Percentiles rank a stretch among this genome's conserved stretches.
Conservation (phyloP, 2,329 filamentous ascomycete genomes). For the Annulohypoxylon truncatum region DNA sequence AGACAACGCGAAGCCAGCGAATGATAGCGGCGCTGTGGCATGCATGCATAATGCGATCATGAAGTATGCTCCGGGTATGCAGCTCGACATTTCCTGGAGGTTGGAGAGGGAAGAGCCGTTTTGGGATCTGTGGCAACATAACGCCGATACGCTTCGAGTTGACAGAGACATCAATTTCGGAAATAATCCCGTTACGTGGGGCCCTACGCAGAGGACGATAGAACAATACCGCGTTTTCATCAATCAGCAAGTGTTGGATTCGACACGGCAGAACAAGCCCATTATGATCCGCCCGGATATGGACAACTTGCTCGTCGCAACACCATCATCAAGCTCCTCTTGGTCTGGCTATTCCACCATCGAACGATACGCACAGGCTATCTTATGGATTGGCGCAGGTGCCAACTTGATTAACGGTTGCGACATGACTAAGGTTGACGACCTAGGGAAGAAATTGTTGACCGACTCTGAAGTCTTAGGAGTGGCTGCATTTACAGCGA, state of each 20-base stretch:
- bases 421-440: conserved; percentile 11
- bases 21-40: not conserved
- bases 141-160: conserved; percentile 3
- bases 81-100: not conserved
- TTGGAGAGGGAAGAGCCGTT: conserved; percentile 2
- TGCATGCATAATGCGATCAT: conserved; percentile 10
- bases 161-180: conserved; percentile 10
- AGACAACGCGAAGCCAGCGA: not conserved
- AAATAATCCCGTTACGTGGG: not conserved
- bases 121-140: conserved; percentile 1
- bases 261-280: not conserved
- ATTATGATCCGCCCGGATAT: conserved; percentile 8
- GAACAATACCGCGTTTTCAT: conserved; percentile 12
- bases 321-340: not conserved
- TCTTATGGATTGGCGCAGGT: conserved; percentile 9
- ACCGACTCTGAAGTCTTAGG: conserved; percentile 2
- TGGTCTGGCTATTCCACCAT: conserved; percentile 3
- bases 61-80: not conserved
- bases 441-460: conserved; percentile 4
- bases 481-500: conserved; percentile 4
- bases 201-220: not conserved
- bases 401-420: conserved; percentile 7
- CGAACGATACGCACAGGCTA: conserved; percentile 7
- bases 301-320: conserved; percentile 12
- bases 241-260: conserved; percentile 1